Evolutionary conservation across 495 filamentous ascomycete species (phyloP), one percentile per base, ranked within the genome.

Genomic region (Penicillium malachiteum): DNA sequence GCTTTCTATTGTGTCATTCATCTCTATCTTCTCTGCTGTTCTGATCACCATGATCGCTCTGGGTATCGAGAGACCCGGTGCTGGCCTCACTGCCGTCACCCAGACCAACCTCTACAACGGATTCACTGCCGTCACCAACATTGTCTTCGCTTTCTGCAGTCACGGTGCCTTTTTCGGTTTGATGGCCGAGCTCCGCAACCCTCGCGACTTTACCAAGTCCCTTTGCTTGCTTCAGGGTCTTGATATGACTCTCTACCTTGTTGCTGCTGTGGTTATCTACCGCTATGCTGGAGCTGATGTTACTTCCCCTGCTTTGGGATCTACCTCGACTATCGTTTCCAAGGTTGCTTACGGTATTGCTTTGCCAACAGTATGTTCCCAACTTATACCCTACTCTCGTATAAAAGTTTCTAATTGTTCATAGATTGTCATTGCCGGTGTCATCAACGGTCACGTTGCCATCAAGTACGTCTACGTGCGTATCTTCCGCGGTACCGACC

Each of bases 321-420:
- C 87, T 0, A 85, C 88, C 8, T 79, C 83, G 11, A 72, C 74
- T 0, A 32, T 84, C 0, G 66, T 94, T 2, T 79, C 84, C 49
- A 92, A 91, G 69, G 57, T 77, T 31, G 87, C 89, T 3, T 96
- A 88, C 62, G 90, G 90, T 14, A 76, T 95, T 55, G 90, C 89
- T 3, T 68, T 90, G 4, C 91, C 91, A 0, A 90, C 88, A 9
- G 84, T 78, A 47, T 14, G 71, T 67, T 18, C 37, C 39, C 11
- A 35, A 13, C 17, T 4, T 10, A 33, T 30, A 14, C 1, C 12
- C 34, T n/a, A 8, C 18, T 21, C 11, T 21, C 8, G 8, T 12
- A 11, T 8, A 21, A 31, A 10, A 14, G 3, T 9, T 18, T 33
- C 47, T 54, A 45, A 62, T 31, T 18, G 34, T 46, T 73, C 50